A percentile compares a stretch with the other conserved stretches of the same genome.
Evolutionary conservation across 2,329 filamentous ascomycete genomes (phyloP).

Genomic region (Cercospora janseana): DNA sequence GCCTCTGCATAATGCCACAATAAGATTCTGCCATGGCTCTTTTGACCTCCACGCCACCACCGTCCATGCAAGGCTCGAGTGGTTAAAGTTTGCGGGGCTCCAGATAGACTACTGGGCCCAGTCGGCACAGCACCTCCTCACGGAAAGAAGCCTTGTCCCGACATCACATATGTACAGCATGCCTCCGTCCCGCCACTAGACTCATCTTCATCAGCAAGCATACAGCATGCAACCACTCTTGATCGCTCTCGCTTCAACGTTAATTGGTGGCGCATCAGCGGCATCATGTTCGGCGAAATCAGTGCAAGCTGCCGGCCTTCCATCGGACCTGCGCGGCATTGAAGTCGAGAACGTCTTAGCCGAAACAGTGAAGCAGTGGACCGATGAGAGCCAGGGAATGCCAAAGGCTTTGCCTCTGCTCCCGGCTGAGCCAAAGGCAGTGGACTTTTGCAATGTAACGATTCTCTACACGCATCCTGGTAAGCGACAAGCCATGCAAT

Average conservation of each 20-base stretch:
- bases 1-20: too few species aligned
- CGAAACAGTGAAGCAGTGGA: conserved; percentile 16
- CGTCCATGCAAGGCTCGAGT: too few species aligned
- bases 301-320: not conserved
- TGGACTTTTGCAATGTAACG: conserved; percentile 39
- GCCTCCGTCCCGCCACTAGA: not conserved
- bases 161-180: not conserved
- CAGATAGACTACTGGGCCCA: not conserved
- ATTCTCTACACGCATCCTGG: conserved; percentile 40
- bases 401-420: conserved; percentile 15
- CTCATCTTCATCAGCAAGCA: not conserved
- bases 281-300: conserved; percentile 7
- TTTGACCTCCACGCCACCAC: too few species aligned
- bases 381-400: conserved; percentile 14
- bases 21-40: too few species aligned
- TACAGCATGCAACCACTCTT: conserved; percentile 2
- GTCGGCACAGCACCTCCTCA: conserved; percentile 2
- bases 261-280: conserved; percentile 1
- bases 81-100: conserved; percentile 1
- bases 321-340: not conserved
- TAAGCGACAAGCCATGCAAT: too few species aligned
- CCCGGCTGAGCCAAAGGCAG: conserved; percentile 10
- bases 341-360: conserved; percentile 8
- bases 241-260: not conserved
- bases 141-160: not conserved